Percentiles rank a stretch among this genome's conserved stretches.
These are phyloP conservation scores for Brassica rapa DNA, from an alignment of 345 rosid species.

Conservation along the genomic window DNA sequence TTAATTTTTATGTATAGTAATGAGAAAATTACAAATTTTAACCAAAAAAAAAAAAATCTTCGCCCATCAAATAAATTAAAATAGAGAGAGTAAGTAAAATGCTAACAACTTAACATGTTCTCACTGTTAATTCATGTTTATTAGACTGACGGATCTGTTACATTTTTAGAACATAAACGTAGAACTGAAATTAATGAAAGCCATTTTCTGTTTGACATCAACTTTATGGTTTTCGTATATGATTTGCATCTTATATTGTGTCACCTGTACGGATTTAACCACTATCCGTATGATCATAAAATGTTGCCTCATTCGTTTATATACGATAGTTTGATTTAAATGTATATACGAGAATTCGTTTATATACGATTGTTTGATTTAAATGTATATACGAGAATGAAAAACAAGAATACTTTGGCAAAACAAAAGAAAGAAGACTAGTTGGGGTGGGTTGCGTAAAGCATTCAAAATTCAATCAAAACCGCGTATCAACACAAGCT, in stretches of 20 bases:
- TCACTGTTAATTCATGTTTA: too few relatives aligned
- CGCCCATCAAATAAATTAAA: too few relatives aligned
- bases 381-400: background rate
- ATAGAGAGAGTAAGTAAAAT: too few relatives aligned
- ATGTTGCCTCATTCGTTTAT: background rate
- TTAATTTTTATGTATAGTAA: background rate
- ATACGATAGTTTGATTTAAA: background rate
- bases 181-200: background rate
- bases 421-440: background rate
- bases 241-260: background rate
- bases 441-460: conserved; percentile 25
- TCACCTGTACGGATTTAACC: background rate
- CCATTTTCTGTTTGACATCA: background rate
- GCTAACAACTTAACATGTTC: too few relatives aligned
- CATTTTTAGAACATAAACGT: background rate
- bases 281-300: background rate
- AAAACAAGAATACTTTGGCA: background rate
- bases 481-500: conserved; percentile 33
- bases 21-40: too few relatives aligned
- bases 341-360: background rate
- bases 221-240: background rate
- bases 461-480: conserved; percentile 23
- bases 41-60: too few relatives aligned
- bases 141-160: too few relatives aligned
- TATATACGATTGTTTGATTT: background rate